Evolutionary conservation across 768 basidiomycete genomes (phyloP).

Genomic region (Pulveroboletus sp.): DNA sequence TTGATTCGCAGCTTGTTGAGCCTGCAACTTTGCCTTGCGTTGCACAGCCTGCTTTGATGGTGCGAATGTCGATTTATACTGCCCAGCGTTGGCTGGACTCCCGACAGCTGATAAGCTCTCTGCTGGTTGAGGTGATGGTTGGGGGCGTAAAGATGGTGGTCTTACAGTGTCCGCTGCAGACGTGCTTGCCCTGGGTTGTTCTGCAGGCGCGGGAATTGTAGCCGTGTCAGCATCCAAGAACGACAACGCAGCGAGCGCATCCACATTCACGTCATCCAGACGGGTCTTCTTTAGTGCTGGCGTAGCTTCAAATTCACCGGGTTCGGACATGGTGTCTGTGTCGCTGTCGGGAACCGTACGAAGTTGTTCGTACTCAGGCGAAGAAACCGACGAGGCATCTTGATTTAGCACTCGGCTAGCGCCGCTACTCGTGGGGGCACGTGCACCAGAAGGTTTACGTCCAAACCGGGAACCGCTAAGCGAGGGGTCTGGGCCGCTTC

Average conservation of each 20-base stretch:
- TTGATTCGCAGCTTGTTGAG: constrained; percentile 76
- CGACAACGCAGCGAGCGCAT: constrained; percentile 74
- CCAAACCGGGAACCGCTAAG: constrained; percentile 41
- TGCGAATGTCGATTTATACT: constrained; percentile 84
- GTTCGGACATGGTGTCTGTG: constrained; percentile 32
- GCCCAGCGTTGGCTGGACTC: constrained; percentile 29
- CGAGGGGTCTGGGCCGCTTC: constrained; percentile 29
- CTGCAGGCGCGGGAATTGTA: constrained; percentile 16
- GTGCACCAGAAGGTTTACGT: constrained; percentile 81
- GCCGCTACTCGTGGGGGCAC: constrained; percentile 45
- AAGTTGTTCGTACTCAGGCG: constrained; percentile 31
- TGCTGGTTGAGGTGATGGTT: constrained; percentile 33
- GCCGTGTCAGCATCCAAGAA: constrained; percentile 53
- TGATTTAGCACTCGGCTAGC: constrained; percentile 36
- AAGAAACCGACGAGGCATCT: constrained; percentile 35
- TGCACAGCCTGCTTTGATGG: constrained; percentile 80
- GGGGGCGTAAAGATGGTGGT: constrained; percentile 25
- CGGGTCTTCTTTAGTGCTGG: constrained; percentile 16
- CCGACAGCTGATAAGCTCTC: constrained; percentile 22
- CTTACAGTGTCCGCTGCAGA: constrained; percentile 4
- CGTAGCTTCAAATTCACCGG: constrained; percentile 3
- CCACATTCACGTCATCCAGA: constrained; percentile 51
- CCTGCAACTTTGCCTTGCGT: constrained; percentile 78
- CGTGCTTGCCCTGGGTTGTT: constrained; percentile 4
- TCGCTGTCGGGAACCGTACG: constrained; percentile 26